A percentile compares a stretch with the other conserved stretches of the same genome.
Conservation (phyloP, 768 basidiomycete genomes). For the Psilocybe azurescens region DNA sequence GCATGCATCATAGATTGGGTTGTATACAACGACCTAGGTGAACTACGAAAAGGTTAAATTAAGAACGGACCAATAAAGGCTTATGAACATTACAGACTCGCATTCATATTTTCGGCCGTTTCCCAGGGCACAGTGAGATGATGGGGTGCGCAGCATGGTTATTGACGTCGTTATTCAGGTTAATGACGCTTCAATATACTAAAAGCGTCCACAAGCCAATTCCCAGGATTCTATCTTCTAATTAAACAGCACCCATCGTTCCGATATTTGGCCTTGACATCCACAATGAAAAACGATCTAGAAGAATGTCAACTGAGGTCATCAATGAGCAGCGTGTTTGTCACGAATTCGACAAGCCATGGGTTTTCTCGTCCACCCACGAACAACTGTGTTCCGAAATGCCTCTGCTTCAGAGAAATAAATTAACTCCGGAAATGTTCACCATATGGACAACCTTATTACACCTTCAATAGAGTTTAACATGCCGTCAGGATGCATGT, state of each 20-base stretch:
- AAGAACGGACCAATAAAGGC: neutral
- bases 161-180: no score
- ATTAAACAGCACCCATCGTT: neutral
- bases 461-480: conserved; percentile 14
- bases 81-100: neutral
- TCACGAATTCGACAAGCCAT: conserved; percentile 1
- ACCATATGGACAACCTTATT: conserved; percentile 10
- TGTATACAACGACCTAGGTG: no score
- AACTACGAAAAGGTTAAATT: neutral
- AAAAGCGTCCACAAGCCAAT: no score
- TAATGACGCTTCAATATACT: no score
- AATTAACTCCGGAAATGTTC: conserved; percentile 7
- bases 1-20: no score
- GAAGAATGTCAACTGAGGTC: conserved; percentile 9
- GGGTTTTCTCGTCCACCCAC: neutral
- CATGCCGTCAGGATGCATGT: conserved; percentile 17
- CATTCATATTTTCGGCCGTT: conserved; percentile 1
- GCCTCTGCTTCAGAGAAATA: neutral
- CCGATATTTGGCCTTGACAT: conserved; percentile 4
- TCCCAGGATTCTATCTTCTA: neutral
- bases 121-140: neutral
- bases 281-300: conserved; percentile 6
- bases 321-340: neutral
- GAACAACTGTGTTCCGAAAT: neutral
- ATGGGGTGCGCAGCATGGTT: no score